Percentiles rank a stretch among this genome's conserved stretches.
These are phyloP conservation scores for Trichoderma afroharzianum DNA, from an alignment of 2,329 filamentous ascomycete genomes.

Conservation along the genomic window DNA sequence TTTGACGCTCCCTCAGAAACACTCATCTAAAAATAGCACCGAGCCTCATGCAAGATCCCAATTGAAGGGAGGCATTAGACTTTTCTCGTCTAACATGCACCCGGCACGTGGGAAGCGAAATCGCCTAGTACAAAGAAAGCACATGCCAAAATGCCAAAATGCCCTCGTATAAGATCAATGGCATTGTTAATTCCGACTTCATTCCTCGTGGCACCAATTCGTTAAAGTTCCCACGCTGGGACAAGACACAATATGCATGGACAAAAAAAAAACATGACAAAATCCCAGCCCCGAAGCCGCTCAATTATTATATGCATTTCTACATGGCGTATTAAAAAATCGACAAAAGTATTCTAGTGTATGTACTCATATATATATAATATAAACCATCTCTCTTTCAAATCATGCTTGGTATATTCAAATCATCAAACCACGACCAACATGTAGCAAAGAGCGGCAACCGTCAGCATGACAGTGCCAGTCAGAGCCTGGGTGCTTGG, in stretches of 20 bases:
- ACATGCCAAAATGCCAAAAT: not conserved
- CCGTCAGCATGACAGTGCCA: not conserved
- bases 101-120: not conserved
- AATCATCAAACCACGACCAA: slow-evolving; percentile 8
- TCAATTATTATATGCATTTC: not conserved
- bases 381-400: not conserved
- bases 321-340: not conserved
- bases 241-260: not conserved
- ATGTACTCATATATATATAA: slow-evolving; percentile 7
- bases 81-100: not conserved
- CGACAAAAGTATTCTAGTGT: slow-evolving; percentile 1
- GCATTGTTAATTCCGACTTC: not conserved
- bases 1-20: not conserved
- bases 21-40: not conserved
- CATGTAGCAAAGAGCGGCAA: not conserved
- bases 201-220: not conserved
- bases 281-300: not conserved
- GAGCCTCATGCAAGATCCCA: not conserved
- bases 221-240: not conserved
- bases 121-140: not conserved
- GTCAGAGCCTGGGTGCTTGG: not conserved
- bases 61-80: not conserved
- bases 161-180: not conserved
- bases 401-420: not conserved
- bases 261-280: not conserved